Conservation (phyloP, 129 eudicot genomes). For the Centaurea solstitialis region DNA sequence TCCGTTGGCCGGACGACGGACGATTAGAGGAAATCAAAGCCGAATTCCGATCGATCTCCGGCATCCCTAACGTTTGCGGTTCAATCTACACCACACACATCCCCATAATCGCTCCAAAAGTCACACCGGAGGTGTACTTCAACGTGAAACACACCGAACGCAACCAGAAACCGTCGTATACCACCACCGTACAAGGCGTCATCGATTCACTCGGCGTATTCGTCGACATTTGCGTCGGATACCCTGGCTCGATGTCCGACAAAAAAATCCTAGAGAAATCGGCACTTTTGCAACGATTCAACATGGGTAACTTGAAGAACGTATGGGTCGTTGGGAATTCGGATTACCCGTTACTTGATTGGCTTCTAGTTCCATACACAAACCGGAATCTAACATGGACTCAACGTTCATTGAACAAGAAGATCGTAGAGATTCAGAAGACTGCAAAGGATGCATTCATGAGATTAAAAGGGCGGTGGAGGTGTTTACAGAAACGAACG, state of each 20-base stretch:
- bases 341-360: slow-evolving; percentile 52
- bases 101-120: slow-evolving; percentile 42
- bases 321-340: slow-evolving; percentile 49
- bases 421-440: slow-evolving; percentile 44
- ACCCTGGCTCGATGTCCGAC: slow-evolving; percentile 81
- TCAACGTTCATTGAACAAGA: slow-evolving; percentile 63
- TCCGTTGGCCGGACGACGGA: slow-evolving; percentile 65
- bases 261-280: slow-evolving; percentile 69
- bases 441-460: slow-evolving; percentile 33
- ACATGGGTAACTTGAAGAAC: slow-evolving; percentile 40
- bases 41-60: slow-evolving; percentile 45
- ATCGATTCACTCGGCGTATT: slow-evolving; percentile 49
- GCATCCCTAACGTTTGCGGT: slow-evolving; percentile 51
- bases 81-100: not conserved
- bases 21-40: slow-evolving; percentile 32
- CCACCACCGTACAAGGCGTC: slow-evolving; percentile 39
- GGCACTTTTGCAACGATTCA: slow-evolving; percentile 52
- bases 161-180: slow-evolving; percentile 36
- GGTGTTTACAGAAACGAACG: slow-evolving; percentile 70
- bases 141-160: slow-evolving; percentile 35
- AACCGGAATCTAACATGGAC: slow-evolving; percentile 68
- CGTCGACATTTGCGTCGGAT: slow-evolving; percentile 66
- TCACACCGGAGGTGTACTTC: slow-evolving; percentile 7
- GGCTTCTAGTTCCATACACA: slow-evolving; percentile 67
- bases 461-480: slow-evolving; percentile 75